A percentile compares a stretch with the other conserved stretches of the same genome.
Evolutionary conservation across 305 asterid species (phyloP).

Genomic region (Withania somnifera): DNA sequence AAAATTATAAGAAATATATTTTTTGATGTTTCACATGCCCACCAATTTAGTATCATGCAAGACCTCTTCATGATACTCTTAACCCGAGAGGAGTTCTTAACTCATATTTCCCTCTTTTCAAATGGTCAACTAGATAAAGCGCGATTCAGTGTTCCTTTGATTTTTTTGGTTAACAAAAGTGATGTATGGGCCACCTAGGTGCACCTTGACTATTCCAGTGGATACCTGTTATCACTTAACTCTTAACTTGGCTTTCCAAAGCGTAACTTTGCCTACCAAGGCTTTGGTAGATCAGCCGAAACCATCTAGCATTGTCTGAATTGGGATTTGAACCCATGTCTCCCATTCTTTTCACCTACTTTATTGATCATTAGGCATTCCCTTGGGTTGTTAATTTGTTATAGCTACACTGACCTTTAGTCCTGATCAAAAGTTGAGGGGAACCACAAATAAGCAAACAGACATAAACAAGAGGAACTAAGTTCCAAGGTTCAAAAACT

Average conservation of each 20-base stretch:
- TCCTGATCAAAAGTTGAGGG: background rate
- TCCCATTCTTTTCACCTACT: background rate
- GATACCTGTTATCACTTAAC: background rate
- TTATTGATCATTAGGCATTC: background rate
- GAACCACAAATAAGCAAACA: background rate
- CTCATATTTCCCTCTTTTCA: background rate
- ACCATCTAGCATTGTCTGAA: background rate
- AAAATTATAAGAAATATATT: background rate
- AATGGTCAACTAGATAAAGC: background rate
- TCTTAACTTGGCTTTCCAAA: background rate
- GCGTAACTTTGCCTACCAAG: background rate
- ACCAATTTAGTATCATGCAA: background rate
- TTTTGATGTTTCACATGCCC: background rate
- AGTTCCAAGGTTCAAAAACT: background rate
- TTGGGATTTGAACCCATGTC: background rate
- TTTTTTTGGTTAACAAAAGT: background rate
- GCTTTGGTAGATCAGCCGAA: background rate
- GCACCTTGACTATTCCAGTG: background rate
- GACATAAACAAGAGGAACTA: background rate
- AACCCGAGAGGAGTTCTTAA: background rate
- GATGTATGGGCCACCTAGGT: background rate
- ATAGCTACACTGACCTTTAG: background rate
- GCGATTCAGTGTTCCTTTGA: background rate
- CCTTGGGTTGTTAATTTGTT: background rate
- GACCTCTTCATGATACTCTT: background rate